Percentiles rank a stretch among this genome's conserved stretches.
phyloP scores from a whole-genome alignment of 495 filamentous ascomycete species.

The Cercophora newfieldiana region DNA sequence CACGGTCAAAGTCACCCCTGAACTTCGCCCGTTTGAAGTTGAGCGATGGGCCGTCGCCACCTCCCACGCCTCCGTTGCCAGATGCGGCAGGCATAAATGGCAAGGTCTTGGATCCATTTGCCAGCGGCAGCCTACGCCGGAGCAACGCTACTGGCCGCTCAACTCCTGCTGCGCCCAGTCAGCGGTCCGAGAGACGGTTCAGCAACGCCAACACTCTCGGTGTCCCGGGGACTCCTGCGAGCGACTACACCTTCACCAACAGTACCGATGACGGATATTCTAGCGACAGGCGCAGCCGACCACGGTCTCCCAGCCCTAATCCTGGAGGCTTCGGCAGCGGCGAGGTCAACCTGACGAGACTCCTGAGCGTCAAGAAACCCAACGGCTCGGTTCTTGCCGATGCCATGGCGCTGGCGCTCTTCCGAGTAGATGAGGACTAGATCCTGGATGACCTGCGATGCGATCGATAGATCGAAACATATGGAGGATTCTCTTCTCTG shows the following conservation, averaged over 20 bases:
- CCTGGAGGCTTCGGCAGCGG: slow-evolving; percentile 1
- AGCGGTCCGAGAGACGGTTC: slow-evolving; percentile 1
- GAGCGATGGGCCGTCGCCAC: not conserved
- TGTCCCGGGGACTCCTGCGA: slow-evolving; percentile 12
- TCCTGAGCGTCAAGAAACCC: slow-evolving; percentile 34
- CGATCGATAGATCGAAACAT: not conserved
- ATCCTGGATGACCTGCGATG: not conserved
- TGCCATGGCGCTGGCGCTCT: slow-evolving; percentile 36
- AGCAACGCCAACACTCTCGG: slow-evolving; percentile 18
- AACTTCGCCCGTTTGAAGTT: slow-evolving; percentile 7
- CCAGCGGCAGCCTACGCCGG: slow-evolving; percentile 18
- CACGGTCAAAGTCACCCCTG: slow-evolving; percentile 21
- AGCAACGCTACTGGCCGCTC: slow-evolving; percentile 23
- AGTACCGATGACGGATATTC: slow-evolving; percentile 8
- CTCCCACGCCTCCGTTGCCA: slow-evolving; percentile 1
- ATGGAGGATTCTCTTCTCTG: not conserved
- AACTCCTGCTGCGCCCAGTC: not conserved
- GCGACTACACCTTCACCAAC: slow-evolving; percentile 1
- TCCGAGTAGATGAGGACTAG: slow-evolving; percentile 29
- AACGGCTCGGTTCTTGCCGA: slow-evolving; percentile 30
- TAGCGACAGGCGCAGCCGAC: slow-evolving; percentile 6
- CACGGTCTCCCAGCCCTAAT: slow-evolving; percentile 8
- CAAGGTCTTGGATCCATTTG: not conserved
- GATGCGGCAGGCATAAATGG: not conserved
- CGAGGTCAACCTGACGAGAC: slow-evolving; percentile 28